phyloP scores from a whole-genome alignment of 495 filamentous ascomycete genomes.

The Penicillium tannophilum region DNA sequence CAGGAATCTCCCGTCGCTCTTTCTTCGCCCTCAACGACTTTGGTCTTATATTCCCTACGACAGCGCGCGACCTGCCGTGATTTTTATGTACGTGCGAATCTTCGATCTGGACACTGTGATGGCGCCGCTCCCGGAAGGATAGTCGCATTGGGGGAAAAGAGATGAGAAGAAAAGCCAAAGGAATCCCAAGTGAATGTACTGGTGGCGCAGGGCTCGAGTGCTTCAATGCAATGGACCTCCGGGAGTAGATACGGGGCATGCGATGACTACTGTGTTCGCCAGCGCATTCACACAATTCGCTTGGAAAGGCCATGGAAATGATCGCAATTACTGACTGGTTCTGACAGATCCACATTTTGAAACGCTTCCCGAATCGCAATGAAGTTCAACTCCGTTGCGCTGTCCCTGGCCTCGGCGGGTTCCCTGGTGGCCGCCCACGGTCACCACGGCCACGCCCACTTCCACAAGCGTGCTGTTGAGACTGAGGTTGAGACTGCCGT shows the following conservation, averaged over 20 bases:
- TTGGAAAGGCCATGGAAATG: background rate
- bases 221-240: background rate
- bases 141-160: background rate
- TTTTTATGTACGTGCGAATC: constrained; percentile 35
- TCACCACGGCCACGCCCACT: constrained; percentile 43
- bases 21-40: constrained; percentile 16
- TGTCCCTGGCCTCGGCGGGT: constrained; percentile 50
- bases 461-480: constrained; percentile 40
- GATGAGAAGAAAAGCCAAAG: background rate
- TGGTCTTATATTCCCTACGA: constrained; percentile 19
- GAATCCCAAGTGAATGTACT: background rate
- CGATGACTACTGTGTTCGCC: background rate
- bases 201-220: background rate
- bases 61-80: constrained; percentile 39
- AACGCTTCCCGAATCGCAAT: constrained; percentile 30
- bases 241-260: background rate
- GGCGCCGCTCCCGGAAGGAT: background rate
- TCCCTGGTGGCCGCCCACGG: constrained; percentile 48
- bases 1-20: constrained; percentile 35
- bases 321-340: background rate
- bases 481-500: constrained; percentile 42
- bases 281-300: background rate
- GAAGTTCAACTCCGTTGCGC: constrained; percentile 49
- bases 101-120: background rate
- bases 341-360: constrained; percentile 14